Conservation (phyloP, 208 protist species). For the Lotmaria passim region DNA sequence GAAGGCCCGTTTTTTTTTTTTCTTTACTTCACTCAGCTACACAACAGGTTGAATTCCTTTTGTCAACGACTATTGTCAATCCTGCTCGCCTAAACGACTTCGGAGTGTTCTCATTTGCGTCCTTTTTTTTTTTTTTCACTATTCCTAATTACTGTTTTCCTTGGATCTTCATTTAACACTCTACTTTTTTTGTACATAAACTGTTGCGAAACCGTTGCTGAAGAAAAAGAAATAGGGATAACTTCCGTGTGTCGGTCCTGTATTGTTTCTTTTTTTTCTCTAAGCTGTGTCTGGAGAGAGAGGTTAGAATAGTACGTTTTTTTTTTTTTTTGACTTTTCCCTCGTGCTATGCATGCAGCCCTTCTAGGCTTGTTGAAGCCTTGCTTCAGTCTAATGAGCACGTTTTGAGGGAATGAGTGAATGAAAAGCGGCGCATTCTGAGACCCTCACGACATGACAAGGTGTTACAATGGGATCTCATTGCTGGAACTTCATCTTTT, state of each 20-base stretch:
- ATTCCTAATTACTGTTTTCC: conserved; percentile 10
- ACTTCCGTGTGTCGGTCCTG: not conserved
- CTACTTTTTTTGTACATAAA: not conserved
- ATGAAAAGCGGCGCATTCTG: too few relatives aligned
- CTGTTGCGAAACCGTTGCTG: not conserved
- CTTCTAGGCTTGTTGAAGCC: too few relatives aligned
- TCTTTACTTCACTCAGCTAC: not conserved
- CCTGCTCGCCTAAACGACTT: not conserved
- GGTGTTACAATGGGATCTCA: too few relatives aligned
- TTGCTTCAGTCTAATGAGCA: too few relatives aligned
- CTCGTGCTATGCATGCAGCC: too few relatives aligned
- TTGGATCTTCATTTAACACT: not conserved
- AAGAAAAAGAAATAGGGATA: not conserved
- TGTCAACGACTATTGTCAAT: not conserved
- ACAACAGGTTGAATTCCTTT: not conserved
- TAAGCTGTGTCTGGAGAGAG: too few relatives aligned
- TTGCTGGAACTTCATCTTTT: too few relatives aligned
- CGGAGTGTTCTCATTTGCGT: not conserved
- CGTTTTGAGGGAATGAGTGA: too few relatives aligned
- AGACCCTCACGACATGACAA: too few relatives aligned
- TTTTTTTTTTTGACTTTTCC: too few relatives aligned
- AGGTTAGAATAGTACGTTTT: too few relatives aligned
- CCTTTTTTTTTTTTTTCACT: conserved; percentile 13
- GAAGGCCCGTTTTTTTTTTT: not conserved
- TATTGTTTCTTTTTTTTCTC: not conserved